phyloP scores from a whole-genome alignment of 2,329 filamentous ascomycete species.

The Colletotrichum costaricense region DNA sequence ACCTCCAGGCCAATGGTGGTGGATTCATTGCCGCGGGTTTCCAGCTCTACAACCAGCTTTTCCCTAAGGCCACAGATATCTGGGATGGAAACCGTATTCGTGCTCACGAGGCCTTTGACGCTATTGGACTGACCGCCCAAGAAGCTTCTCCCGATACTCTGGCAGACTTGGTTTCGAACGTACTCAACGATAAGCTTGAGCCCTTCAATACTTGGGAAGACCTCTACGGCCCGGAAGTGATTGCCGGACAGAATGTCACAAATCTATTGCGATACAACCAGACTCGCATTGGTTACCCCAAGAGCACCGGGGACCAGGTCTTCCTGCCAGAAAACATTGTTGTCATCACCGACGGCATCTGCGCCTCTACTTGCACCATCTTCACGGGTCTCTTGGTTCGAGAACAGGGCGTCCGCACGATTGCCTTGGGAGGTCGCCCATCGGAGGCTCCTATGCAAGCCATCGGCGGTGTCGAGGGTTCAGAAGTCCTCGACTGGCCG shows the following conservation, averaged over 20 bases:
- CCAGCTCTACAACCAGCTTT: slow-evolving; percentile 58
- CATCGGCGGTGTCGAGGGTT: slow-evolving; percentile 69
- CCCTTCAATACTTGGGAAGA: slow-evolving; percentile 44
- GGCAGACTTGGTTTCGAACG: slow-evolving; percentile 1
- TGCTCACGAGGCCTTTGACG: slow-evolving; percentile 32
- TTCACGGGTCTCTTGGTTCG: slow-evolving; percentile 66
- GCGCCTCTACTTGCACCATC: slow-evolving; percentile 69
- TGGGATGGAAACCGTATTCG: slow-evolving; percentile 37
- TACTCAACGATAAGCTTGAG: slow-evolving; percentile 42
- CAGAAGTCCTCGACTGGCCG: slow-evolving; percentile 47
- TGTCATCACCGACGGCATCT: slow-evolving; percentile 65
- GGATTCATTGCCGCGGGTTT: slow-evolving; percentile 60
- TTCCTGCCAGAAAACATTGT: slow-evolving; percentile 54
- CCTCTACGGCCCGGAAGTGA: slow-evolving; percentile 7
- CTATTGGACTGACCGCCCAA: slow-evolving; percentile 20
- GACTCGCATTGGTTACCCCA: not conserved
- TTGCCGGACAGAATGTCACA: slow-evolving; percentile 24
- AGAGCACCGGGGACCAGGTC: not conserved
- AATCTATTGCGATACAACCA: slow-evolving; percentile 25
- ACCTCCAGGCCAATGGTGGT: slow-evolving; percentile 70
- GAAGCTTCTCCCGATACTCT: not conserved
- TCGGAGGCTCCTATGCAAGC: slow-evolving; percentile 62
- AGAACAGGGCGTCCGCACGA: slow-evolving; percentile 63
- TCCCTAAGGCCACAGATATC: slow-evolving; percentile 39
- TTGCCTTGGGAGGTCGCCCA: slow-evolving; percentile 69